phyloP scores from a whole-genome alignment of 148 eudicot genomes.

The Pouteria glomerata region DNA sequence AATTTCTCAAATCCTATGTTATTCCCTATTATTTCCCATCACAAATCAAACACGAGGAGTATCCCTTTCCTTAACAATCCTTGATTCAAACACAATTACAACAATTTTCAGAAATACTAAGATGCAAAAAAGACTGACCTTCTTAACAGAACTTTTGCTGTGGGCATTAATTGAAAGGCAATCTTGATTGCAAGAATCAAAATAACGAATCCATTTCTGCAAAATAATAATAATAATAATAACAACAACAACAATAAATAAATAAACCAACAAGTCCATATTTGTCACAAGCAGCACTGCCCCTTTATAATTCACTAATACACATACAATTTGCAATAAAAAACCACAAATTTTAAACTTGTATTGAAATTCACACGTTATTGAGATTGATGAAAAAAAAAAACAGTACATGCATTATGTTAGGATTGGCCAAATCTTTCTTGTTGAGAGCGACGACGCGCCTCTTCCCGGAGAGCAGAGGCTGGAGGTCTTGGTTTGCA shows the following conservation, averaged over 20 bases:
- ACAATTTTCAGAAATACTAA: not conserved
- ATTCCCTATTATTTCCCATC: too few species aligned
- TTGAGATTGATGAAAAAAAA: not conserved
- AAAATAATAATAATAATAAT: too few species aligned
- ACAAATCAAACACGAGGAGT: too few species aligned
- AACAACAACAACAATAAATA: too few species aligned
- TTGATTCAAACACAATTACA: too few species aligned
- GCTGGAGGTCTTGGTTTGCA: conserved; percentile 74
- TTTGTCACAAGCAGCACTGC: conserved; percentile 4
- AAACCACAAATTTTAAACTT: not conserved
- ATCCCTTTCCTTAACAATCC: too few species aligned
- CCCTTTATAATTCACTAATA: not conserved
- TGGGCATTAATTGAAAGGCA: conserved; percentile 82
- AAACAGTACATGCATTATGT: conserved; percentile 69
- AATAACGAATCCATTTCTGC: conserved; percentile 77
- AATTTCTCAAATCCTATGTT: too few species aligned
- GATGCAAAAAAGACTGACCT: conserved; percentile 38
- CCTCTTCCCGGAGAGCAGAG: conserved; percentile 63
- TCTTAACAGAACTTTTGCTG: conserved; percentile 77
- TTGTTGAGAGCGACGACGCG: conserved; percentile 88
- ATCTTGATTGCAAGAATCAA: conserved; percentile 64
- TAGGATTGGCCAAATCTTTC: conserved; percentile 95
- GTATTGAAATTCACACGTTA: too few species aligned
- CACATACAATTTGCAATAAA: not conserved
- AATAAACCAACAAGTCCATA: conserved; percentile 1